These are phyloP conservation scores for Gaeumannomyces sp. DNA, from an alignment of 2,329 filamentous ascomycete genomes.

Conservation along the genomic window DNA sequence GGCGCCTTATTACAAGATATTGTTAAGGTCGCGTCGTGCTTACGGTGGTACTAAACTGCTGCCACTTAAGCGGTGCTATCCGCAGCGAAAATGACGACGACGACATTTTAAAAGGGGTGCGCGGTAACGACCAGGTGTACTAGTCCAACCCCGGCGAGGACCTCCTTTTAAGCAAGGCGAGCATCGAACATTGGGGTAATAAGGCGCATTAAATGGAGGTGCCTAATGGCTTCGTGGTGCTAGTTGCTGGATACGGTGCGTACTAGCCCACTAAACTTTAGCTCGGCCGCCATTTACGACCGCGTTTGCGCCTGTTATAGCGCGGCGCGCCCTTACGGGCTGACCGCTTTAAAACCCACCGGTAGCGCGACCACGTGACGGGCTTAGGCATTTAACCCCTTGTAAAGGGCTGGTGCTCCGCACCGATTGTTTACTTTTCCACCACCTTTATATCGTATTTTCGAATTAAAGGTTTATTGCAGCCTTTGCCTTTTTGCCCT, in stretches of 20 bases:
- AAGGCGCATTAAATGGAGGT: neutral
- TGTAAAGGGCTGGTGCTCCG: too few species aligned
- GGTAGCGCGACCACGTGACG: too few species aligned
- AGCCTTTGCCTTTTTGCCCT: too few species aligned
- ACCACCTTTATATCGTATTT: too few species aligned
- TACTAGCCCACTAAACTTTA: neutral
- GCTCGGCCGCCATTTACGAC: neutral
- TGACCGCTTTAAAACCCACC: too few species aligned
- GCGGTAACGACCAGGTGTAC: neutral
- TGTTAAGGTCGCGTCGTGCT: neutral
- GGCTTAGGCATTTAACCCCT: too few species aligned
- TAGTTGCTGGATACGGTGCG: neutral
- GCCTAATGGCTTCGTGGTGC: neutral
- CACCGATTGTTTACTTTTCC: too few species aligned
- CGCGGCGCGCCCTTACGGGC: too few species aligned
- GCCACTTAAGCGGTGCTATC: constrained; percentile 1
- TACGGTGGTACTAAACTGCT: neutral
- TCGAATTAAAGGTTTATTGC: too few species aligned
- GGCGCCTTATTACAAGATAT: neutral
- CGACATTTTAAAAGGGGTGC: neutral
- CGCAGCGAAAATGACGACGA: neutral
- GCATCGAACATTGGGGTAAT: neutral
- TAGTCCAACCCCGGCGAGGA: neutral
- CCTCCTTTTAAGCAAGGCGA: neutral
- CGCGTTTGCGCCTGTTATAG: neutral